phyloP scores from a whole-genome alignment of 1,139 yeast species.

The Magnusiomyces suaveolens region DNA sequence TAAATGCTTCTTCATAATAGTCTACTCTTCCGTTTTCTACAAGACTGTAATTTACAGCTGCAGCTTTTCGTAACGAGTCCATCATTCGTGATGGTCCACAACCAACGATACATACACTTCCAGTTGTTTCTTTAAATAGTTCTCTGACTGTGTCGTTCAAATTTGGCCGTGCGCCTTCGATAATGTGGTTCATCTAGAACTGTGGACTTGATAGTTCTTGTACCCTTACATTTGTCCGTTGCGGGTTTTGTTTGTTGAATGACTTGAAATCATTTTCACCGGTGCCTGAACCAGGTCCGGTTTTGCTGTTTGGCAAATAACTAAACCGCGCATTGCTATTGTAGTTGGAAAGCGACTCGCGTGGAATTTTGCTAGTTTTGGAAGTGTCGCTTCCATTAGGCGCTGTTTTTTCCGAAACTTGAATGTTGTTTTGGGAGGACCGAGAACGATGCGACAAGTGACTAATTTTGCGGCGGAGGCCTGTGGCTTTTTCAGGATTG shows the following conservation, averaged over 20 bases:
- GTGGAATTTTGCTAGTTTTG: background rate
- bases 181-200: conserved; percentile 15
- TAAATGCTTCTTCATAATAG: conserved; percentile 34
- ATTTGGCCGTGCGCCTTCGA: conserved; percentile 23
- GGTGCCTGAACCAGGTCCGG: background rate
- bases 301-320: background rate
- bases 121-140: conserved; percentile 22
- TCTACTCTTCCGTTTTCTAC: conserved; percentile 30
- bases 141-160: conserved; percentile 20
- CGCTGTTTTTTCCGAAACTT: background rate
- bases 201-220: background rate
- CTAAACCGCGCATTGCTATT: background rate
- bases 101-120: conserved; percentile 31
- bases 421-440: background rate
- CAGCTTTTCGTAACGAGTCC: conserved; percentile 28
- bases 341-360: background rate
- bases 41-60: conserved; percentile 24
- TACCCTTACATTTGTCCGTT: background rate
- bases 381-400: background rate
- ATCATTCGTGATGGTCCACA: conserved; percentile 35
- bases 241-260: background rate
- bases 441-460: conserved; percentile 3
- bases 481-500: conserved; percentile 3
- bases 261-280: background rate
- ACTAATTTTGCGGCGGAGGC: background rate